Percentiles rank a stretch among this genome's conserved stretches.
phyloP scores from a whole-genome alignment of 257 asterid species.

The Mentha longifolia region DNA sequence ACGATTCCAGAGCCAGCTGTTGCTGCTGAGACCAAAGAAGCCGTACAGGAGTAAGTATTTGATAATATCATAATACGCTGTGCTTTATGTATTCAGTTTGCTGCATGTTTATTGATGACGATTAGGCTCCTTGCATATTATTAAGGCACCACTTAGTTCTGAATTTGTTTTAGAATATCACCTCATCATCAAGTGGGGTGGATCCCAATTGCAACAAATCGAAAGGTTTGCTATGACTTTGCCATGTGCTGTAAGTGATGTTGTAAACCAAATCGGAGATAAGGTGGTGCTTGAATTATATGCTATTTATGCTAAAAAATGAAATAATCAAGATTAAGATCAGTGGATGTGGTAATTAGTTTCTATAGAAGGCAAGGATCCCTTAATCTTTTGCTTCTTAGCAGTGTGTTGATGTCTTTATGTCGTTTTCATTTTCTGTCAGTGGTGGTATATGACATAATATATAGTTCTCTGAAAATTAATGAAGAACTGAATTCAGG shows the following conservation, averaged over 20 bases:
- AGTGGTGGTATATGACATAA: not conserved
- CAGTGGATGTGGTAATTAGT: slow-evolving; percentile 1
- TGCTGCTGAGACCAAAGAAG: slow-evolving; percentile 52
- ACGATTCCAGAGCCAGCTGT: slow-evolving; percentile 56
- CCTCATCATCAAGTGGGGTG: no score
- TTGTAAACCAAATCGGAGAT: no score
- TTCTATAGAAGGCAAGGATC: not conserved
- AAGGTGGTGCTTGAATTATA: no score
- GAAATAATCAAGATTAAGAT: slow-evolving; percentile 3
- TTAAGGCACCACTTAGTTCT: no score
- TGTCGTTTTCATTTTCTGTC: not conserved
- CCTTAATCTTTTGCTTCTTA: not conserved
- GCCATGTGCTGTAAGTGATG: no score
- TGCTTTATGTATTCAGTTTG: slow-evolving; percentile 8
- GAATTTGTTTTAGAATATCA: no score
- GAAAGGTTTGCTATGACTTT: no score
- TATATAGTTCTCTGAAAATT: no score
- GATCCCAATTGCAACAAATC: not conserved
- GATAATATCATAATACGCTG: not conserved
- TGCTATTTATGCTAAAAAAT: no score
- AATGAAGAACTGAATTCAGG: not conserved
- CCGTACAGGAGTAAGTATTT: slow-evolving; percentile 63
- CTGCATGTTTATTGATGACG: slow-evolving; percentile 12
- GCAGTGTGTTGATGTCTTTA: slow-evolving; percentile 2
- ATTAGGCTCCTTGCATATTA: not conserved